phyloP scores from a whole-genome alignment of 2,329 filamentous ascomycete species.

The Xylariaceae sp. region DNA sequence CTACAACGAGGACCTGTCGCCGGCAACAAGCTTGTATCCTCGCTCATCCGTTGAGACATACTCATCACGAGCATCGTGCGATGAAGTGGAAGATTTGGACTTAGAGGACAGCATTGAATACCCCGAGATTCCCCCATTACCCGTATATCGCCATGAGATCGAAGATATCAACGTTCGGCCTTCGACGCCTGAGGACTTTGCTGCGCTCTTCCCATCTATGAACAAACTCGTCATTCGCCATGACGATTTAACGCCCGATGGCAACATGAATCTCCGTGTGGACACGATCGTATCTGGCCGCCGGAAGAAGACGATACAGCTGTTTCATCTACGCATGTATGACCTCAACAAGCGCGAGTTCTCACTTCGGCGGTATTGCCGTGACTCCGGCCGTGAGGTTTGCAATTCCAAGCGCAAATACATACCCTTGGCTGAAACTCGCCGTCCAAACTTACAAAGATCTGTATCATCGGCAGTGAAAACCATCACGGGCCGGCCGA shows the following conservation, averaged over 20 bases:
- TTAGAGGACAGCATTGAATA: slow-evolving; percentile 43
- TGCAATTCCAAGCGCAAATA: slow-evolving; percentile 82
- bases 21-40: slow-evolving; percentile 51
- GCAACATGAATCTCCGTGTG: slow-evolving; percentile 94
- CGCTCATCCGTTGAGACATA: slow-evolving; percentile 78
- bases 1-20: slow-evolving; percentile 46
- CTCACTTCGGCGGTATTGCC: slow-evolving; percentile 87
- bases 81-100: slow-evolving; percentile 55
- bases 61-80: slow-evolving; percentile 70
- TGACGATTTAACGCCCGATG: slow-evolving; percentile 87
- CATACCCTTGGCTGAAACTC: slow-evolving; percentile 53
- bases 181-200: slow-evolving; percentile 82
- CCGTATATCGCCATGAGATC: slow-evolving; percentile 65
- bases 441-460: slow-evolving; percentile 50
- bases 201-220: slow-evolving; percentile 82
- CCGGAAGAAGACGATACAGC: slow-evolving; percentile 70
- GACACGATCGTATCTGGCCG: slow-evolving; percentile 75
- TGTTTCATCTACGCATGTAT: slow-evolving; percentile 96
- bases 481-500: slow-evolving; percentile 48
- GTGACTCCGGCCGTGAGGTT: slow-evolving; percentile 90
- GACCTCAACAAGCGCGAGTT: slow-evolving; percentile 86
- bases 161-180: slow-evolving; percentile 71
- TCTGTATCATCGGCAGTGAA: slow-evolving; percentile 58
- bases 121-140: slow-evolving; percentile 57
- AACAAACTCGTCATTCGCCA: slow-evolving; percentile 83